Base-by-base conservation (phyloP, 306 rosid genomes). In the Inga laurina region DNA sequence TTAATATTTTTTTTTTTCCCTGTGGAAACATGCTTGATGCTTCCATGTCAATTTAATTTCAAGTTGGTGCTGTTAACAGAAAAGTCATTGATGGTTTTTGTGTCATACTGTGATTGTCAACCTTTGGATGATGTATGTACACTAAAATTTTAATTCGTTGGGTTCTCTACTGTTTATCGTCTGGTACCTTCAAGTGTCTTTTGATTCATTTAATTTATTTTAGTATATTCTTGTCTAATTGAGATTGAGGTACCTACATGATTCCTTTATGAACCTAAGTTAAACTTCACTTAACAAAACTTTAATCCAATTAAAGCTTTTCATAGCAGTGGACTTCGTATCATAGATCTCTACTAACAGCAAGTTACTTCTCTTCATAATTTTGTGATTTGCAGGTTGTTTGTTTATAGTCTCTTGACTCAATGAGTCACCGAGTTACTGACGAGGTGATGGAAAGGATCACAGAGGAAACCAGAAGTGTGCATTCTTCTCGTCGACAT, bases 391-490 rank as follows among this genome's bases (percentile, higher is more conserved):
- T 73, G 41, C 77, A 73, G 77, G 24, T 48, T 27, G 34, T 48
- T 48, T 27, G 34, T 48, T 70, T 7, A 24, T 44, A 45, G 54
- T 72, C 22, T 44, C 39, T 27, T 24, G 77, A 9, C 43, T 73
- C 35, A 15, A 73, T 73, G 61, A 73, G 77, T 73, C 22, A 73
- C 24, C 61, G 77, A 7, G 22, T 73, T 8, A 48, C 24, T 8
- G 61, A 73, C 2, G 77, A 48, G 43, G 24, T 24, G 7, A 61
- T 14, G 59, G 76, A 51, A 7, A 51, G 14, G 9, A 18, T n/a
- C 10, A 74, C 37, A 3, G 89, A 62, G n/a, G 92, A 87, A 37
- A 80, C 62, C 75, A 22, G n/a, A 72, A 87, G 84, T 2, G 75
- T 19, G 1, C 0, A 79, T 57, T 79, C 90, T 19, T 87, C 87